Conservation (phyloP, 1,139 yeast species). For the Debaryomycetaceae sp. region DNA sequence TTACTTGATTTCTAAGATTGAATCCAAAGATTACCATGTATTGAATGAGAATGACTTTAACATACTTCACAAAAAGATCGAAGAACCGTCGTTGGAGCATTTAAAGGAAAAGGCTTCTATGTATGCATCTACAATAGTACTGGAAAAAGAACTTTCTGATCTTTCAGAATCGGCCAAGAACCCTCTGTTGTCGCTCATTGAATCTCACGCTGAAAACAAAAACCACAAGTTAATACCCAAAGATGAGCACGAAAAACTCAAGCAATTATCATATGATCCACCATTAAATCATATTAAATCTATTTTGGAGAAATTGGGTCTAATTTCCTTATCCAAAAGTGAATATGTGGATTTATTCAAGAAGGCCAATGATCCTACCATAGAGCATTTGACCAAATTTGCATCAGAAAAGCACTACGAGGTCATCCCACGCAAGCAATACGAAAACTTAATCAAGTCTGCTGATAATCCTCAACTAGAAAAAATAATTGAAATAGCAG, state of each 20-base stretch:
- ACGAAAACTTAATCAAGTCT: slow-evolving; percentile 9
- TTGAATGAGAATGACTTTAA: slow-evolving; percentile 1
- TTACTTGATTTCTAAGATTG: slow-evolving; percentile 12
- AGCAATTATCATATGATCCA: slow-evolving; percentile 28
- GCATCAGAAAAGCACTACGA: slow-evolving; percentile 10
- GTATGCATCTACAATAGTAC: slow-evolving; percentile 29
- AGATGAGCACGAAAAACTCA: slow-evolving; percentile 16
- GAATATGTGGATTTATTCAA: slow-evolving; percentile 38
- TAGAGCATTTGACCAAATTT: slow-evolving; percentile 12
- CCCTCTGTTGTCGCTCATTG: slow-evolving; percentile 24
- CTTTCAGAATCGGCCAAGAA: slow-evolving; percentile 19
- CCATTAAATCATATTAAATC: slow-evolving; percentile 30
- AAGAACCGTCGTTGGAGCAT: slow-evolving; percentile 15
- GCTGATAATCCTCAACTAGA: slow-evolving; percentile 19
- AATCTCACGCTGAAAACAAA: slow-evolving; percentile 23
- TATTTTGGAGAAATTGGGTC: slow-evolving; percentile 34
- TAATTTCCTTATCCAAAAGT: slow-evolving; percentile 29
- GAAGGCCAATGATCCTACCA: slow-evolving; percentile 25
- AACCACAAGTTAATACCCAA: slow-evolving; percentile 7
- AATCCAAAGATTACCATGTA: slow-evolving; percentile 9
- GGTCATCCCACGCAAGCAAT: slow-evolving; percentile 11
- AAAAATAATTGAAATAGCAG: slow-evolving; percentile 10
- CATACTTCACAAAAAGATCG: slow-evolving; percentile 10
- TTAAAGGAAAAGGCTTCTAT: slow-evolving; percentile 14
- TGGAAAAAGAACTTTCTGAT: slow-evolving; percentile 28